Percentiles rank a stretch among this genome's conserved stretches.
Conservation (phyloP, 2,329 filamentous ascomycete species). For the Xylogone sp. region DNA sequence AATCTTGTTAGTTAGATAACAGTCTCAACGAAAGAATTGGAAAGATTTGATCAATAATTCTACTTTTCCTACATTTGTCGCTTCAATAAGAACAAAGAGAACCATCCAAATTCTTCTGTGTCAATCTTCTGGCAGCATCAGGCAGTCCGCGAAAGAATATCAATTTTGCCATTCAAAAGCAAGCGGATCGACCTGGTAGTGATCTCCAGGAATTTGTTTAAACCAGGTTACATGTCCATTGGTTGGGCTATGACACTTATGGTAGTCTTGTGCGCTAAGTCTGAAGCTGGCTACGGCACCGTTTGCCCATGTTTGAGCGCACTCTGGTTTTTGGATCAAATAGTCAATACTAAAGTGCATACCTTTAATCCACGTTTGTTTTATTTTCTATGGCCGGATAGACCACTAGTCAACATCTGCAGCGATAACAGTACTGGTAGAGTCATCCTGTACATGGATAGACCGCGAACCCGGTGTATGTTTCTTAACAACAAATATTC, state of each 20-base stretch:
- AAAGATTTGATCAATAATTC: conserved; percentile 23
- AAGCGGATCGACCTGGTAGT: conserved; percentile 39
- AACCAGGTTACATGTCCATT: conserved; percentile 33
- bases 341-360: conserved; percentile 37
- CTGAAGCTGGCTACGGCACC: conserved; percentile 37
- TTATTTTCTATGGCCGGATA: conserved; percentile 82
- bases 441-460: conserved; percentile 22
- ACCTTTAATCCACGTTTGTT: conserved; percentile 58
- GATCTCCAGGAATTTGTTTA: conserved; percentile 36
- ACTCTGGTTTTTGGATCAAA: conserved; percentile 31
- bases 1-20: background rate
- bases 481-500: conserved; percentile 35
- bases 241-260: conserved; percentile 41
- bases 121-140: conserved; percentile 33
- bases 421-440: conserved; percentile 24
- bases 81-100: conserved; percentile 38
- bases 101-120: conserved; percentile 36
- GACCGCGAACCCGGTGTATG: conserved; percentile 29
- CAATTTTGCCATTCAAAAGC: conserved; percentile 7
- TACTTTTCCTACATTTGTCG: conserved; percentile 36
- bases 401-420: conserved; percentile 89
- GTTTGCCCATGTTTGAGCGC: conserved; percentile 29
- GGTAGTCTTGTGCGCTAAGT: conserved; percentile 41
- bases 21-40: conserved; percentile 13
- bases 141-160: conserved; percentile 34